Conservation (phyloP, 805 yeast species). For the Kockiozyma suomiensis region DNA sequence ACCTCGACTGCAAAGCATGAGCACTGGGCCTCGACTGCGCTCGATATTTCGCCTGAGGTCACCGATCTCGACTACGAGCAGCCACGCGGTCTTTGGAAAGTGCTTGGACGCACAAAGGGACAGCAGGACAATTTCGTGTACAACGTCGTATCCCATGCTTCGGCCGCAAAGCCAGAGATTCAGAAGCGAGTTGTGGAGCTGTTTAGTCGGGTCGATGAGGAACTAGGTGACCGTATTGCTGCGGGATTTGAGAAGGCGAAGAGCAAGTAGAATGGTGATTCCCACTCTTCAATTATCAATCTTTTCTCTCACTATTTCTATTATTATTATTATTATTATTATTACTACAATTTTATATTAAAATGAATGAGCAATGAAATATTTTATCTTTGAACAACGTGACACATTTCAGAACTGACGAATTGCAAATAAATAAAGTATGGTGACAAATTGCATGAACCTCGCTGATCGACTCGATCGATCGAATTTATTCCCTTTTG, state of each 20-base stretch:
- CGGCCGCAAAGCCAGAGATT: conserved; percentile 67
- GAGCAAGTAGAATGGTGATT: too few relatives aligned
- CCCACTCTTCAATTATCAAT: too few relatives aligned
- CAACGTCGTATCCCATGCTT: conserved; percentile 75
- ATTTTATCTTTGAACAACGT: too few relatives aligned
- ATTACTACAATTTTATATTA: too few relatives aligned
- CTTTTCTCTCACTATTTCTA: too few relatives aligned
- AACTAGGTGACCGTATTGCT: conserved; percentile 62
- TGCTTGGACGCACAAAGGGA: conserved; percentile 72
- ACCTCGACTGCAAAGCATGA: conserved; percentile 60
- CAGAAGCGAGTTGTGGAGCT: conserved; percentile 78
- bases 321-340: too few relatives aligned
- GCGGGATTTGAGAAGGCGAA: conserved; percentile 40
- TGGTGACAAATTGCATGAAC: too few relatives aligned
- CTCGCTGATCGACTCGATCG: too few relatives aligned
- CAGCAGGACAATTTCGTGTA: conserved; percentile 84
- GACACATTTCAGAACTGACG: too few relatives aligned
- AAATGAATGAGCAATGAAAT: too few relatives aligned
- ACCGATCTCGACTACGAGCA: conserved; percentile 76
- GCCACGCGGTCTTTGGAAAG: conserved; percentile 76
- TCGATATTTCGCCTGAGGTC: conserved; percentile 58
- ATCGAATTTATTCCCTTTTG: too few relatives aligned
- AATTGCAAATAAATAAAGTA: background rate
- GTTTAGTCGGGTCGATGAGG: conserved; percentile 72
- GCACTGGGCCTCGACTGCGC: conserved; percentile 78